Evolutionary conservation across 2,329 filamentous ascomycete genomes (phyloP), one percentile per base, ranked within the genome.

Genomic region (Dothideomycetidae sp.): DNA sequence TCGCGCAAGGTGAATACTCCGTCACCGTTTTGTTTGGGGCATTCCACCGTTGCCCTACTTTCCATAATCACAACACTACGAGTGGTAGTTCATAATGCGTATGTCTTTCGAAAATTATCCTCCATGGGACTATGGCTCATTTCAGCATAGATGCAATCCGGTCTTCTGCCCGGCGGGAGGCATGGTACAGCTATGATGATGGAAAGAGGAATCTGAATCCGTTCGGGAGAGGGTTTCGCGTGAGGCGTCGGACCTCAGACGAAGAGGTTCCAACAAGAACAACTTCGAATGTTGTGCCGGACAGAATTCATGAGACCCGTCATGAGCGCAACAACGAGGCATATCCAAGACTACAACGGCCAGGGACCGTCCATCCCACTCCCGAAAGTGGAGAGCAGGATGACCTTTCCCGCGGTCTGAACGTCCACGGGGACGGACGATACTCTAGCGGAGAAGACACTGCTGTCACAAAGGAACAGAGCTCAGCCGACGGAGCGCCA

Each of bases 201-300:
- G 36, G 41, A 2, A 19, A 15, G 5, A 34, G 36, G 30, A 44
- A 43, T 19, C 43, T 41, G 37, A 46, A 46, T 23, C 44, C 44
- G 10, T 46, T 44, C 31, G 42, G 42, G 14, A 37, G 40, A 15
- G 36, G 36, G 3, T 39, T 37, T 9, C 29, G 37, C 10, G 33
- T 26, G 4, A 35, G 38, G 34, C n/a, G n/a, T n/a, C n/a, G n/a
- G n/a, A n/a, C n/a, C n/a, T n/a, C n/a, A n/a, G n/a, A n/a, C n/a
- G n/a, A n/a, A n/a, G n/a, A n/a, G n/a, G n/a, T n/a, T n/a, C 17
- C 17, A n/a, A 29, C 21, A 30, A 29, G 40, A n/a, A 17, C 14
- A 5, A 28, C 29, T 17, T n/a, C n/a, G n/a, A n/a, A n/a, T n/a
- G n/a, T n/a, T n/a, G n/a, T n/a, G n/a, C n/a, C n/a, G n/a, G n/a